phyloP scores from a whole-genome alignment of 148 eudicot species.

The Bassia scoparia region DNA sequence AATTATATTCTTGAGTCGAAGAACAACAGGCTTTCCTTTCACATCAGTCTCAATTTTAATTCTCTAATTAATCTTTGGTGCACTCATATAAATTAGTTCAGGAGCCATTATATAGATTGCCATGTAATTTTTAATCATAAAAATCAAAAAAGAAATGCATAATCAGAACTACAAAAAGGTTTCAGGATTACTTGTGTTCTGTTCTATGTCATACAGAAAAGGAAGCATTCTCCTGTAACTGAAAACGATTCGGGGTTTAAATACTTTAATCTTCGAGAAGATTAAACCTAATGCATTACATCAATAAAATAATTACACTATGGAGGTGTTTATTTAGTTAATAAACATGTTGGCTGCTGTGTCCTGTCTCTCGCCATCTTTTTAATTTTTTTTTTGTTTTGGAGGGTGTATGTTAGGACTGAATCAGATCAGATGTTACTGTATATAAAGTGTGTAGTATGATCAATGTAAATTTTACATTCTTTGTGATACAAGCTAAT shows the following conservation, averaged over 20 bases:
- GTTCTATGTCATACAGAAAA: constrained; percentile 44
- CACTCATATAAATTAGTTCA: constrained; percentile 28
- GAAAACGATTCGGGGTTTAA: constrained; percentile 43
- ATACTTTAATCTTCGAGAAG: constrained; percentile 43
- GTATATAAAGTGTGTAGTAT: too few relatives aligned
- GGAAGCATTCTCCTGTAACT: constrained; percentile 66
- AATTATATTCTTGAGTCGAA: constrained; percentile 10
- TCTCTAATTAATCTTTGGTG: constrained; percentile 15
- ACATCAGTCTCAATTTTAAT: constrained; percentile 22
- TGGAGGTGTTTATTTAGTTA: too few relatives aligned
- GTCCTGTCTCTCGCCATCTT: too few relatives aligned
- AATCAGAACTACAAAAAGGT: neutral
- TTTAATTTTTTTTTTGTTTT: too few relatives aligned
- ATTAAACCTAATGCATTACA: constrained; percentile 41
- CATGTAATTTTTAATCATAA: neutral
- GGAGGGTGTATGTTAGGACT: too few relatives aligned
- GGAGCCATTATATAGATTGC: neutral
- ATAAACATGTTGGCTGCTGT: too few relatives aligned
- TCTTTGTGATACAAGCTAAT: too few relatives aligned
- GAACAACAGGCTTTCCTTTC: constrained; percentile 21
- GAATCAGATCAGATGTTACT: too few relatives aligned
- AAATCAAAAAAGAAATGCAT: neutral
- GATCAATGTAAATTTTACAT: too few relatives aligned
- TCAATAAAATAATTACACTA: neutral
- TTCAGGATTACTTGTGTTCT: constrained; percentile 30